These are phyloP conservation scores for Myrica gale DNA, from an alignment of 306 rosid species.

Conservation along the genomic window DNA sequence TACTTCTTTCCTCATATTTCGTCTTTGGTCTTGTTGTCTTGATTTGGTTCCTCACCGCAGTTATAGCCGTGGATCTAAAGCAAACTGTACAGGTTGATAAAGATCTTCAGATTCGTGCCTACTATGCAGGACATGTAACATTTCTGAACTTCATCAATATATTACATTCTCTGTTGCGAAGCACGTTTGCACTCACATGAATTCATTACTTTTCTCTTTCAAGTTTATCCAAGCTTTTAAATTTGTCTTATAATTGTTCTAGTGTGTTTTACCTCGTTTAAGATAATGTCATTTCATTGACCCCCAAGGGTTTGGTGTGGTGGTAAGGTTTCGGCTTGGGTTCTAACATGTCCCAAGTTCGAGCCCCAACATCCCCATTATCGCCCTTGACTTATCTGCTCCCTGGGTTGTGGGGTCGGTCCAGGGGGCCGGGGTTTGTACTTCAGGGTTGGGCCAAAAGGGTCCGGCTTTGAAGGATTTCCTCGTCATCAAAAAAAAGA, in stretches of 20 bases:
- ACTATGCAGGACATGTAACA: constrained; percentile 95
- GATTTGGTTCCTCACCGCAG: constrained; percentile 45
- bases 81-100: constrained; percentile 81
- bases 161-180: neutral
- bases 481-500: too few species aligned
- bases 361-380: too few species aligned
- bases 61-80: constrained; percentile 77
- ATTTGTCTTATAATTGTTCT: neutral
- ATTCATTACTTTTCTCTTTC: neutral
- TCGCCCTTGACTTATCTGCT: too few species aligned
- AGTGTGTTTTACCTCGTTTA: neutral
- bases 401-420: too few species aligned
- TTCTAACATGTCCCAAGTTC: too few species aligned
- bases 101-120: constrained; percentile 88
- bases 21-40: constrained; percentile 14
- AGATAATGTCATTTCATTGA: neutral
- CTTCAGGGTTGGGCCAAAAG: too few species aligned
- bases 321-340: too few species aligned
- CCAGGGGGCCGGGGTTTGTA: too few species aligned
- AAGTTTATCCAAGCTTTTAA: neutral
- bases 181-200: constrained; percentile 5
- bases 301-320: too few species aligned
- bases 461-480: too few species aligned
- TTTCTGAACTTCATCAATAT: constrained; percentile 27
- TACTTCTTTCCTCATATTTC: constrained; percentile 14